These are phyloP conservation scores for Brassica nigra DNA, from an alignment of 345 rosid genomes.

Conservation along the genomic window DNA sequence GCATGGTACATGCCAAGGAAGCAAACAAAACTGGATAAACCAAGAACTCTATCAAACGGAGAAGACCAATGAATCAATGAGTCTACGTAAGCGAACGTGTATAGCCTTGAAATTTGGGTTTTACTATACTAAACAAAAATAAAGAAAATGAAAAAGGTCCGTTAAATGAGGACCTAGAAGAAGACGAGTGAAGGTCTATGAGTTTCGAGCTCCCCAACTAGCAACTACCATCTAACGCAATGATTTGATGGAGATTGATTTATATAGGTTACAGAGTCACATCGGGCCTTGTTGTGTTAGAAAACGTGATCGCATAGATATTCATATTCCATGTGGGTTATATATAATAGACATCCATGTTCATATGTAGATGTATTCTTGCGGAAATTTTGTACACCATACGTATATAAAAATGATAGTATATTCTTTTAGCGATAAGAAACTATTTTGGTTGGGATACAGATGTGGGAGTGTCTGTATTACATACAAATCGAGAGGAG, in stretches of 20 bases:
- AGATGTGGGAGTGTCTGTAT: background rate
- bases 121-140: background rate
- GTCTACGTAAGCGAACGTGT: constrained; percentile 13
- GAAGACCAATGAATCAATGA: constrained; percentile 1
- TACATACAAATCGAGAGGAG: constrained; percentile 1
- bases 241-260: constrained; percentile 21
- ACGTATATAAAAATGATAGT: background rate
- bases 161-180: constrained; percentile 3
- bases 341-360: background rate
- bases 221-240: constrained; percentile 22
- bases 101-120: background rate
- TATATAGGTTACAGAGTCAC: background rate
- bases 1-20: background rate
- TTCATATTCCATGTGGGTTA: constrained; percentile 11
- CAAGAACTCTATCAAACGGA: background rate
- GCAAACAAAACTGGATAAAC: background rate
- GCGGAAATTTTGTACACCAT: background rate
- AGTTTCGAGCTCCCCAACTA: constrained; percentile 36
- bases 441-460: background rate
- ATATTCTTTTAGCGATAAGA: background rate
- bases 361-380: background rate
- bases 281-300: constrained; percentile 22
- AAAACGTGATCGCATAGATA: constrained; percentile 1
- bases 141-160: background rate
- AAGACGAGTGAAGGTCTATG: background rate